phyloP scores from a whole-genome alignment of 805 yeast genomes.

The Starmera pachycereana region DNA sequence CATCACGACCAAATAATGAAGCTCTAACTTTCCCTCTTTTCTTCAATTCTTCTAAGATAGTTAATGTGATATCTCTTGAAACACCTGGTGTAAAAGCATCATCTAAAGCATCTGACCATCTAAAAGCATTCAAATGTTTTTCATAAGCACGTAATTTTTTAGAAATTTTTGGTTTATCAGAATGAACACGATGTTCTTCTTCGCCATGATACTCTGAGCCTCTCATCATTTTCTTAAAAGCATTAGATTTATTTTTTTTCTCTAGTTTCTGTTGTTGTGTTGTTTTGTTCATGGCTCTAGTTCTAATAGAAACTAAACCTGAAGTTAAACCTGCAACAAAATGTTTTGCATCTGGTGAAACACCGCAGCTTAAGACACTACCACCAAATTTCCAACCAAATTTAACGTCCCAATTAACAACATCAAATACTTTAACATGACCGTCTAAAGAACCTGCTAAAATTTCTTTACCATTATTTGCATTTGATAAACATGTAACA shows the following conservation, averaged over 20 bases:
- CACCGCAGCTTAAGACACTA: slow-evolving; percentile 82
- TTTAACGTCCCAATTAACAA: slow-evolving; percentile 72
- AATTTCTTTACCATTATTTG: slow-evolving; percentile 61
- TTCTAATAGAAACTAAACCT: slow-evolving; percentile 81
- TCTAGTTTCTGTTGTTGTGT: slow-evolving; percentile 43
- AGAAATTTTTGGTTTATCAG: slow-evolving; percentile 39
- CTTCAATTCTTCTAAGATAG: slow-evolving; percentile 79
- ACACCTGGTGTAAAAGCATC: slow-evolving; percentile 73
- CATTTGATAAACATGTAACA: slow-evolving; percentile 71
- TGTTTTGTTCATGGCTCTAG: slow-evolving; percentile 46
- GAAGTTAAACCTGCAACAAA: slow-evolving; percentile 87
- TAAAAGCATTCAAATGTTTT: slow-evolving; percentile 72
- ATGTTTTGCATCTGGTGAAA: slow-evolving; percentile 80
- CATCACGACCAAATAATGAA: slow-evolving; percentile 78
- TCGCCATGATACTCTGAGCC: slow-evolving; percentile 91
- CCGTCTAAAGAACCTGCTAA: slow-evolving; percentile 95
- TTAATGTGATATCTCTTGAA: slow-evolving; percentile 69
- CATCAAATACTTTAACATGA: slow-evolving; percentile 90
- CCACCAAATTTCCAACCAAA: slow-evolving; percentile 98
- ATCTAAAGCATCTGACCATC: slow-evolving; percentile 90
- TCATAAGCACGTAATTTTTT: slow-evolving; percentile 78
- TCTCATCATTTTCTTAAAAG: slow-evolving; percentile 73
- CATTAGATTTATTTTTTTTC: slow-evolving; percentile 42
- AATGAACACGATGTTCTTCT: slow-evolving; percentile 63
- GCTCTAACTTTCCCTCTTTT: slow-evolving; percentile 81